Base-by-base conservation (phyloP, 2,329 filamentous ascomycete species). In the Thermoascus crustaceus region DNA sequence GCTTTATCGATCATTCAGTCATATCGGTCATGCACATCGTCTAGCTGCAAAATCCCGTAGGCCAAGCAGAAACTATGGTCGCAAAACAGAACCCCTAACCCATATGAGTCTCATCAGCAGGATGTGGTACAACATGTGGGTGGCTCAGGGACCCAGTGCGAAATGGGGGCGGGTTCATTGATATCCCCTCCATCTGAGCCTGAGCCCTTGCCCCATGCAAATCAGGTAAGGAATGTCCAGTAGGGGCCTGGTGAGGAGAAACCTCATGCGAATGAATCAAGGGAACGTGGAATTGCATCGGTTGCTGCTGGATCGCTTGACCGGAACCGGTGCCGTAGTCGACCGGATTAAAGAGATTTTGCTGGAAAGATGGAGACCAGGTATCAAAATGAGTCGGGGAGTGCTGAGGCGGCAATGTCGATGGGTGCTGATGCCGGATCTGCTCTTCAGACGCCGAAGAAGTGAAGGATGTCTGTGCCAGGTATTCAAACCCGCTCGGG, bases 291-390 rank as follows among this genome's bases (percentile, higher is more conserved):
- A 54, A 60, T 22, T 45, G 41, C 45, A 60, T 50, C 10, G 43
- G 30, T 4, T 50, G 37, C 21, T 49, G 53, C 10, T 47, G 25
- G 11, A 60, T 35, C 4, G 49, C 32, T 29, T 55, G 55, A 13
- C 34, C 41, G 19, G 41, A 37, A 2, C 43, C 26, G 2, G 46
- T 23, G 6, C 35, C 40, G 38, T 56, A 63, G 7, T 57, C 55
- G 5, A 59, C 46, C 1, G 57, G 41, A 11, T 45, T 46, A 47
- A 57, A 63, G 25, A 60, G 42, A 19, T 51, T 50, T 14, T 52
- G 52, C n/a, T 58, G 51, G 42, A 58, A 61, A 4, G 50, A 40
- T 0, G 56, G 48, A 5, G 47, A 41, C 58, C 58, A 63, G 7
- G 46, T 20, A 7, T 57, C 45, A 30, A 51, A 58, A 7, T 53